Percentiles rank a stretch among this genome's conserved stretches.
Evolutionary conservation across 371 early-diverging fungal species (phyloP).

Genomic region (Entomophthora muscae): DNA sequence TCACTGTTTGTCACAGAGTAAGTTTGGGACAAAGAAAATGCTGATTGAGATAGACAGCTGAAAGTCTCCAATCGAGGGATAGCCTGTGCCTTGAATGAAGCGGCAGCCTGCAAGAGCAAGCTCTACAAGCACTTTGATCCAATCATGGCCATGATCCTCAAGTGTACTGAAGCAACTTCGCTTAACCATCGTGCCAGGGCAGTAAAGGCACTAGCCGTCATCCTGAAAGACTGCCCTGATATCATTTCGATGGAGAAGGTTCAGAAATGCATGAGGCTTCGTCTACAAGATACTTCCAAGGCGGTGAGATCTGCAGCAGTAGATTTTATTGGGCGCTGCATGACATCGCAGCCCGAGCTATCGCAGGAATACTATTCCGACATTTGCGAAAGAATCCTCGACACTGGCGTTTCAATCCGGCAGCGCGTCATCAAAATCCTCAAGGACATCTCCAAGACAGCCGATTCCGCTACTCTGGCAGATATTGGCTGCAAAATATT

Average conservation of each 20-base stretch:
- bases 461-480: constrained; percentile 25
- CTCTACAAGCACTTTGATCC: constrained; percentile 48
- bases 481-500: constrained; percentile 62
- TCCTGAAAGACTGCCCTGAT: constrained; percentile 41
- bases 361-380: constrained; percentile 49
- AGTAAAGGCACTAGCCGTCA: constrained; percentile 48
- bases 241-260: constrained; percentile 36
- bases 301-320: constrained; percentile 82
- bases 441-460: constrained; percentile 42
- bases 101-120: constrained; percentile 30
- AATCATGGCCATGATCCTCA: constrained; percentile 38
- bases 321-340: constrained; percentile 65
- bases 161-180: constrained; percentile 38
- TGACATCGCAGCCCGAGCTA: constrained; percentile 35
- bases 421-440: constrained; percentile 67
- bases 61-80: constrained; percentile 12
- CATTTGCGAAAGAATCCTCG: constrained; percentile 53
- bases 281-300: constrained; percentile 66
- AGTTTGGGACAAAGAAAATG: not conserved
- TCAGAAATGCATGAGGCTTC: constrained; percentile 41
- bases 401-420: constrained; percentile 68
- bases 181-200: constrained; percentile 56
- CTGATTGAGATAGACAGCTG: not conserved
- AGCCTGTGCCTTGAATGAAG: constrained; percentile 18
- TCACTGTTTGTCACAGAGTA: not conserved